phyloP scores from a whole-genome alignment of 2,329 filamentous ascomycete species.

The Colletotrichum brevisporum region DNA sequence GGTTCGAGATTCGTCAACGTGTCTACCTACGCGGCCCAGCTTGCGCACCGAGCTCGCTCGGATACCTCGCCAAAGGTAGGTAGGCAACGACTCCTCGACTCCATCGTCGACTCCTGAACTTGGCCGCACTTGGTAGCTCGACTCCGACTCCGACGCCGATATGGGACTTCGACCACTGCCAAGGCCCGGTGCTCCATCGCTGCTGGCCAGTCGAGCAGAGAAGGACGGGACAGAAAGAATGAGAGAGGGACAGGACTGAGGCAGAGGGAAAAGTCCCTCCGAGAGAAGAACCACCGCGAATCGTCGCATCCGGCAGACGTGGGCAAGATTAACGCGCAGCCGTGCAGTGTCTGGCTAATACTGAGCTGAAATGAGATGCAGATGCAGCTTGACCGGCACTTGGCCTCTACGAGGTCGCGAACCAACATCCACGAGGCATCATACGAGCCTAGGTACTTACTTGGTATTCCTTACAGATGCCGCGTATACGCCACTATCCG shows the following conservation, averaged over 20 bases:
- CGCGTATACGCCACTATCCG: not conserved
- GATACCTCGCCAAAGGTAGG: too few species aligned
- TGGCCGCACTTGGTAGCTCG: not conserved
- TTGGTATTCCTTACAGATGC: too few species aligned
- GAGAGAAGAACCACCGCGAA: conserved; percentile 1
- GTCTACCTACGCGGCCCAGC: not conserved
- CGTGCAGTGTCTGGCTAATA: conserved; percentile 8
- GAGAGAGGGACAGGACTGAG: not conserved
- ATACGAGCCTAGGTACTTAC: not conserved
- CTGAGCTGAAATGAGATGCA: conserved; percentile 8
- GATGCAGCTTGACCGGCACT: conserved; percentile 29
- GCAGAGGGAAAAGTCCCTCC: not conserved
- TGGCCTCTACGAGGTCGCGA: conserved; percentile 7
- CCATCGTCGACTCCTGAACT: too few species aligned
- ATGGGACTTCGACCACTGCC: conserved; percentile 12
- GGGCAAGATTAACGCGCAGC: conserved; percentile 3
- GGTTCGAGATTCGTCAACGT: not conserved
- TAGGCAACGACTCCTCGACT: too few species aligned
- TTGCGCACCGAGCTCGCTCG: too few species aligned
- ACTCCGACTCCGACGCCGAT: not conserved
- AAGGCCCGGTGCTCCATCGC: conserved; percentile 18
- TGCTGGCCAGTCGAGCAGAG: conserved; percentile 1
- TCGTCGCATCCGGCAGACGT: not conserved
- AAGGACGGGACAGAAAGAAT: not conserved
- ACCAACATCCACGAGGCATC: conserved; percentile 1